Base-by-base conservation (phyloP, 2,329 filamentous ascomycete genomes). In the Chrysosphaeria jannelii region DNA sequence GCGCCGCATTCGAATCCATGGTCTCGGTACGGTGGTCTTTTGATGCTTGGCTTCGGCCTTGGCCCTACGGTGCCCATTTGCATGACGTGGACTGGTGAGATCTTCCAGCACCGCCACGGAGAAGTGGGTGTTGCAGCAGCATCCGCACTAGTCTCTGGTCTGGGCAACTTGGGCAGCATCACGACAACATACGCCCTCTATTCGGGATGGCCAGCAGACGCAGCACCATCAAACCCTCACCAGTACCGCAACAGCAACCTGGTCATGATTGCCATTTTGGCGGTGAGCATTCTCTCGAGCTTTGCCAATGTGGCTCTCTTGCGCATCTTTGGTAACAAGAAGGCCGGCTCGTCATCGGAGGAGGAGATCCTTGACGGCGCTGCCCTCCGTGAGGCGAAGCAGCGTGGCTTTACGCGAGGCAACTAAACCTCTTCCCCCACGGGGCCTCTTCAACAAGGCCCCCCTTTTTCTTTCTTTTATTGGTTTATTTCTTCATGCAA, bases 81-180 rank as follows among this genome's bases (percentile, higher is more conserved):
- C 41, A 90, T 90, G 78, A 69, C 76, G 17, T 89, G 78, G 78
- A 76, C 72, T 15, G 74, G 65, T 30, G 72, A 89, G 44, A 69
- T 89, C 37, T 90, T 90, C 50, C 76, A 89, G 45, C 58, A 59
- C 15, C 68, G 78, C 8, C 78, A 90, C 37, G 75, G 78, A 22
- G 78, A 90, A 43, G 74, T 90, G 12, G 78, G 78, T 26, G 76
- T 90, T 5, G 78, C 78, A 4, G 70, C 78, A 9, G 76, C 78
- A 1, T 64, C 70, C 2, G 78, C 78, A 3, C 52, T 90, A 8
- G 78, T 90, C 1, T 85, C 74, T 0, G 78, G 78, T 1, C 51
- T 88, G 19, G 78, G 78, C 0, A 90, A 90, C 36, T 49, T 88
- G 10, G 78, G 78, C 14, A 78, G 68, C 36, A 71, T 90, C 28